Conservation (phyloP, 139 green algal species). For the Micractinium sp. region DNA sequence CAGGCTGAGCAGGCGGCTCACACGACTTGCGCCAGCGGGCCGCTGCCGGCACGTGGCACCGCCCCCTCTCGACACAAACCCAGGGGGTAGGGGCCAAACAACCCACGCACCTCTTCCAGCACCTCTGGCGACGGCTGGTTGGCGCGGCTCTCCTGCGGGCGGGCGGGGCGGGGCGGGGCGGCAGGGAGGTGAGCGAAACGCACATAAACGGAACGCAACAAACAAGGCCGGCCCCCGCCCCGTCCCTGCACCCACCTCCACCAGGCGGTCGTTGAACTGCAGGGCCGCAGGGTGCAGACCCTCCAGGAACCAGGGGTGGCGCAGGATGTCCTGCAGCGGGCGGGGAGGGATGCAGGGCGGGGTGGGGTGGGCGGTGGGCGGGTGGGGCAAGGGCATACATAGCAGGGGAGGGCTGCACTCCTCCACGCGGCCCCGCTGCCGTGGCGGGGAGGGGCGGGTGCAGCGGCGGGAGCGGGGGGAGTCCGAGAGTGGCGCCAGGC, state of each 20-base stretch:
- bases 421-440: too few relatives aligned
- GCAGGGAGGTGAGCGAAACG: too few relatives aligned
- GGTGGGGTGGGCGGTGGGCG: too few relatives aligned
- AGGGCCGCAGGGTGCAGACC: conserved; percentile 41
- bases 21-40: neutral
- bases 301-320: conserved; percentile 86
- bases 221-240: too few relatives aligned
- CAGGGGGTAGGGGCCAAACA: neutral
- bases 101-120: neutral
- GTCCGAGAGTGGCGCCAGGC: too few relatives aligned
- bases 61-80: neutral
- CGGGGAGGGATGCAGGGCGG: too few relatives aligned
- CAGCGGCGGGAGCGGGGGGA: too few relatives aligned
- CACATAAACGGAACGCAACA: too few relatives aligned
- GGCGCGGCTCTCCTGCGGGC: neutral
- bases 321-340: conserved; percentile 59
- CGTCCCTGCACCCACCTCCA: conserved; percentile 29
- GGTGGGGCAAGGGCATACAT: too few relatives aligned
- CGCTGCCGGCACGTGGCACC: neutral
- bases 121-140: conserved; percentile 11
- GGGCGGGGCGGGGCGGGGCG: too few relatives aligned
- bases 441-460: too few relatives aligned
- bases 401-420: too few relatives aligned
- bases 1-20: neutral
- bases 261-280: conserved; percentile 46